These are phyloP conservation scores for Phytophthora vignae DNA, from an alignment of 352 stramenopile genomes.

Conservation along the genomic window DNA sequence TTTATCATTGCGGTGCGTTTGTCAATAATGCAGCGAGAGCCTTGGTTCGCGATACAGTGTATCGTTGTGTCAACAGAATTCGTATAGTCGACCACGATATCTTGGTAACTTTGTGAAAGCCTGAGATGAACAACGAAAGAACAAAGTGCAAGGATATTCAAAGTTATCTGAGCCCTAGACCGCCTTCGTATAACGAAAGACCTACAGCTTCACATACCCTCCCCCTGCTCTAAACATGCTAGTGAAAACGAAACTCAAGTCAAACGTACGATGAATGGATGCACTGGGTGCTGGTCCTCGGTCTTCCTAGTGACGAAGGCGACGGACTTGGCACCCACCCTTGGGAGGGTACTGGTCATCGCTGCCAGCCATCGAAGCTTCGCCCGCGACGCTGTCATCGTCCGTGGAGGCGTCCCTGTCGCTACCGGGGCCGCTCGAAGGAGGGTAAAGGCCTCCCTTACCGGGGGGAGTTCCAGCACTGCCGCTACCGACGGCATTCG, in stretches of 20 bases:
- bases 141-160: not conserved
- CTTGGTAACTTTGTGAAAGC: not conserved
- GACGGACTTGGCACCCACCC: slow-evolving; percentile 25
- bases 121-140: not conserved
- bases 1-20: no score
- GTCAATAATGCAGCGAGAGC: no score
- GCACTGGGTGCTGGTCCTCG: not conserved
- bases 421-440: slow-evolving; percentile 11
- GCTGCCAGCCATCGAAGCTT: not conserved
- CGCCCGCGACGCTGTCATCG: slow-evolving; percentile 4
- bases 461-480: not conserved
- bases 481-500: slow-evolving; percentile 8
- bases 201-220: not conserved
- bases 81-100: not conserved
- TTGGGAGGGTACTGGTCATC: not conserved
- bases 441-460: not conserved
- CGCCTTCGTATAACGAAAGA: not conserved
- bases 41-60: no score
- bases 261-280: slow-evolving; percentile 2
- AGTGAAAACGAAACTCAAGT: slow-evolving; percentile 1
- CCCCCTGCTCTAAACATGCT: slow-evolving; percentile 10
- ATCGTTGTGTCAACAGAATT: not conserved
- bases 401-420: slow-evolving; percentile 1
- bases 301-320: slow-evolving; percentile 21
- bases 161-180: slow-evolving; percentile 1